Base-by-base conservation (phyloP, 208 protist species). In the Acanthamoeba lugdunensis region DNA sequence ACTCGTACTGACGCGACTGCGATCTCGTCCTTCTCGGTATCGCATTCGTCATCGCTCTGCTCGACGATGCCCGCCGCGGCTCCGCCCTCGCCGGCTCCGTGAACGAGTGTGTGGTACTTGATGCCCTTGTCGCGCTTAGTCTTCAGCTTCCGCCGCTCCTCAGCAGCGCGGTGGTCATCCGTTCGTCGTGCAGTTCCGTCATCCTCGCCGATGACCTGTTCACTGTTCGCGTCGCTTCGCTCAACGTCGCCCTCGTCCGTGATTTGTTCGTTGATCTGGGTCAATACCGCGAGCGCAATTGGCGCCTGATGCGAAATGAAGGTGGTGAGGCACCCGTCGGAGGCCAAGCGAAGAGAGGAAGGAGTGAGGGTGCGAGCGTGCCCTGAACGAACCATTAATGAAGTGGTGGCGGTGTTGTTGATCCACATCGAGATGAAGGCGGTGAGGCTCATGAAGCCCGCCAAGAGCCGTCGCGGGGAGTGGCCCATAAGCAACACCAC, bases 341-440 rank as follows among this genome's bases (percentile, higher is more conserved):
- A 23, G 54, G 54, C 54, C 18, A 61, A 18, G 4, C 52, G 21
- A 61, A 0, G 14, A 23, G 54, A 23, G 54, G 54, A 61, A 23
- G 28, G 28, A 33, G 30, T 4, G 11, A 50, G 13, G 0, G 48
- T 50, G 48, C 48, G 48, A 7, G 33, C n/a, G 37, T n/a, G 25
- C 8, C 1, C 2, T 16, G 25, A 7, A 21, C 5, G 41, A 11
- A 93, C 89, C 89, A 93, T 93, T 16, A 93, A 28, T 6, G 89
- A 93, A 13, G 89, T 82, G 13, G 89, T 82, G 18, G 89, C 89
- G 16, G 89, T 82, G 69, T 93, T 93, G n/a, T 82, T 93, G 23
- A 93, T 30, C 89, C 89, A 93, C 89, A 75, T 82, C 6, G 89
- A 93, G 9, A 93, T 23, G 37, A 93, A 93, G 45, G 69, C 61